These are phyloP conservation scores for Coniosporium apollinis DNA, from an alignment of 495 filamentous ascomycete species.

Conservation along the genomic window DNA sequence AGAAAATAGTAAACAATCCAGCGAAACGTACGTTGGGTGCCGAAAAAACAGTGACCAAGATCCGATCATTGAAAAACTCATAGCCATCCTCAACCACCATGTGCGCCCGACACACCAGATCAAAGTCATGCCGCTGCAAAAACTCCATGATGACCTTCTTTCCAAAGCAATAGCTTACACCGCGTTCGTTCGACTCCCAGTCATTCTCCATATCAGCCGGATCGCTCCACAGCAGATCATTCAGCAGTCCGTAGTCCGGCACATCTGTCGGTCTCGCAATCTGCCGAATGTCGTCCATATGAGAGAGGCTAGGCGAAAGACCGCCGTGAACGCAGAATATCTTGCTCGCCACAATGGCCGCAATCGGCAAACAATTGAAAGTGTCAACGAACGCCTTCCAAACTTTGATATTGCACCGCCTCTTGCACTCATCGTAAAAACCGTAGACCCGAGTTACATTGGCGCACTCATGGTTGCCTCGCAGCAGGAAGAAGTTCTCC, in stretches of 20 bases:
- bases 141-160: slow-evolving; percentile 98
- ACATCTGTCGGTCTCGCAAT: slow-evolving; percentile 95
- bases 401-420: slow-evolving; percentile 91
- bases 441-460: slow-evolving; percentile 98
- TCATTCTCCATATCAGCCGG: slow-evolving; percentile 95
- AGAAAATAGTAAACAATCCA: too few relatives aligned
- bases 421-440: slow-evolving; percentile 98
- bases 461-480: slow-evolving; percentile 96
- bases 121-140: slow-evolving; percentile 86
- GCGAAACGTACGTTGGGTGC: slow-evolving; percentile 84
- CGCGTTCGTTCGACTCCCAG: slow-evolving; percentile 94
- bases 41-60: slow-evolving; percentile 93
- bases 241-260: slow-evolving; percentile 89
- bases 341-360: slow-evolving; percentile 90
- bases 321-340: slow-evolving; percentile 99
- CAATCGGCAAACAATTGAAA: slow-evolving; percentile 93
- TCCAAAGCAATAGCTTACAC: slow-evolving; percentile 96
- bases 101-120: slow-evolving; percentile 90
- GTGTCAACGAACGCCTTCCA: slow-evolving; percentile 99
- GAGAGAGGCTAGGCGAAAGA: slow-evolving; percentile 74
- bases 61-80: slow-evolving; percentile 93
- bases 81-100: slow-evolving; percentile 99
- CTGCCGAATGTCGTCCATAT: slow-evolving; percentile 97
- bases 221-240: slow-evolving; percentile 95
- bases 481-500: slow-evolving; percentile 95